phyloP scores from a whole-genome alignment of 495 filamentous ascomycete genomes.

The Cladorrhinum samala region DNA sequence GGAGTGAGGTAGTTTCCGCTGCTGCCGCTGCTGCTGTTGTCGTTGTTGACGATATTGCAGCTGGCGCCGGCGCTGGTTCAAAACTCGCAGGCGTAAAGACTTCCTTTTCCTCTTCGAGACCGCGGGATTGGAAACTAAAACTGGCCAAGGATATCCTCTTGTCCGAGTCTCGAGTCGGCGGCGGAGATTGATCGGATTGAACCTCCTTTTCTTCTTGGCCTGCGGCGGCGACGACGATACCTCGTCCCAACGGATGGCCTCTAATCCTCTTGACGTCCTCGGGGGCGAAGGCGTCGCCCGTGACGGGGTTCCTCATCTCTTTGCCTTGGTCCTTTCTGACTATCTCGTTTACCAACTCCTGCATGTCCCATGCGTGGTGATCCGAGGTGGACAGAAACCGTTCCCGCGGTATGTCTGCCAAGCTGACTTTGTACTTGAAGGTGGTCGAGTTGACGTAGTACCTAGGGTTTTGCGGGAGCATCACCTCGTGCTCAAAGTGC shows the following conservation, averaged over 20 bases:
- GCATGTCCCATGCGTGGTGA: background rate
- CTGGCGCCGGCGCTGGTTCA: too few relatives aligned
- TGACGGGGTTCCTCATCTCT: conserved; percentile 1
- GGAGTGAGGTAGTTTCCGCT: too few relatives aligned
- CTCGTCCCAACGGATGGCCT: conserved; percentile 2
- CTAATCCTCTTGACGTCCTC: background rate
- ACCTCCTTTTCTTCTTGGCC: background rate
- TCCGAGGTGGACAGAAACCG: background rate
- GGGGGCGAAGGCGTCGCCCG: background rate
- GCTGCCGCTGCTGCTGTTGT: too few relatives aligned
- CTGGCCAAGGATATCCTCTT: background rate
- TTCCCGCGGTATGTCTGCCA: background rate
- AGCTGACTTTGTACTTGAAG: background rate
- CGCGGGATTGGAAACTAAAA: too few relatives aligned
- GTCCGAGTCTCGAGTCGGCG: too few relatives aligned
- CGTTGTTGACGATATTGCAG: too few relatives aligned
- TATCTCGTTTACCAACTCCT: background rate
- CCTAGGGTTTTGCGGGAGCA: background rate
- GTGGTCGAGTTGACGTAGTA: background rate
- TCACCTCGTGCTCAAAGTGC: background rate
- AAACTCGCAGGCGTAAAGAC: too few relatives aligned
- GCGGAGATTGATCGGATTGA: background rate
- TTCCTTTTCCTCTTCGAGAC: too few relatives aligned
- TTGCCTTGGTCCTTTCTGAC: background rate
- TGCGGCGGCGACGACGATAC: background rate